Conservation (phyloP, 768 basidiomycete species). For the Sarcodon sp. region DNA sequence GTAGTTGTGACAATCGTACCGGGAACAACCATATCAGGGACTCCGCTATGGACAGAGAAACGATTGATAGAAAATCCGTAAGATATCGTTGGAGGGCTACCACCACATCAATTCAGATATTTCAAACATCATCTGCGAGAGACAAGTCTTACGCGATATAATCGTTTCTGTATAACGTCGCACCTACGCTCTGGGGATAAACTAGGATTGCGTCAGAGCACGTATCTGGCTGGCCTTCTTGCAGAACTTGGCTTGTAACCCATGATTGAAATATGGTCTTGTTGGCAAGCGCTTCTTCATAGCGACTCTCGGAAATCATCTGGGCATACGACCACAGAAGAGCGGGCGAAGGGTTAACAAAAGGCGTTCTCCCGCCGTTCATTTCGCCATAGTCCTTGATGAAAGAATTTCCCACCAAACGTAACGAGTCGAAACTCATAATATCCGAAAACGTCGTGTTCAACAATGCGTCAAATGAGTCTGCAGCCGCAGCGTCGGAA, state of each 20-base stretch:
- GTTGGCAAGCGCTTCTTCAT: constrained; percentile 11
- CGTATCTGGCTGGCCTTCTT: constrained; percentile 7
- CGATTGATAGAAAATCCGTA: constrained; percentile 12
- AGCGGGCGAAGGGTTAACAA: constrained; percentile 16
- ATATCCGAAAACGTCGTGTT: constrained; percentile 16
- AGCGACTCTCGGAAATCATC: constrained; percentile 6
- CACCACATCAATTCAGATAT: background rate
- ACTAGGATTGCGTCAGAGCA: constrained; percentile 16
- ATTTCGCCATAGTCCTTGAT: constrained; percentile 12
- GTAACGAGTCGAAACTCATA: constrained; percentile 14
- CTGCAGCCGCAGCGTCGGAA: constrained; percentile 7
- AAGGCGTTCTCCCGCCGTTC: constrained; percentile 13
- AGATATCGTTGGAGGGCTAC: constrained; percentile 11
- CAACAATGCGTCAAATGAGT: constrained; percentile 10
- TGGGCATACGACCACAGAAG: constrained; percentile 14
- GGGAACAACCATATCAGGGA: constrained; percentile 19
- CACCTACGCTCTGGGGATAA: constrained; percentile 16
- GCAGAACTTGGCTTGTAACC: constrained; percentile 12
- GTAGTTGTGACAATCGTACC: constrained; percentile 7
- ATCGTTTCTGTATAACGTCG: constrained; percentile 12
- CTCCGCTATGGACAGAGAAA: constrained; percentile 12
- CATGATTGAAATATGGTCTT: constrained; percentile 18
- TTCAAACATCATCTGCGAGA: background rate
- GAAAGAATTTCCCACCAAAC: constrained; percentile 16
- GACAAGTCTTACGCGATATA: constrained; percentile 10